Conservation (phyloP, 176 grass and related monocot species). For the Elymus sibiricus region DNA sequence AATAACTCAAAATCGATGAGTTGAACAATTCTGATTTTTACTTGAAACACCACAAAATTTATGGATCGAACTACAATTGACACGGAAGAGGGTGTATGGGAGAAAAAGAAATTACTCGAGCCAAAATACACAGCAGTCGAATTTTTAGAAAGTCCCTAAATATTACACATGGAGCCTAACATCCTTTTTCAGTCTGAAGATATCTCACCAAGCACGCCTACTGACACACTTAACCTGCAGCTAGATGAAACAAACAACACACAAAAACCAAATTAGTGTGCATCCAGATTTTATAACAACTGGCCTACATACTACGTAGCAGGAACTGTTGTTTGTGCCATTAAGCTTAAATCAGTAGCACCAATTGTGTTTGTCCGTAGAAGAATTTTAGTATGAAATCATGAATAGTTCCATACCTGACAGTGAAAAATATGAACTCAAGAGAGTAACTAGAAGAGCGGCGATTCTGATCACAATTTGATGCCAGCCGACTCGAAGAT, state of each 20-base stretch:
- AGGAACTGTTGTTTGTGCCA: background rate
- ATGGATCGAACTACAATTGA: background rate
- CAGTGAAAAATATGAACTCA: background rate
- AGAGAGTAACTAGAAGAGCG: background rate
- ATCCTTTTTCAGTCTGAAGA: background rate
- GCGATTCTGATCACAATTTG: conserved; percentile 38
- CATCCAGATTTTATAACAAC: background rate
- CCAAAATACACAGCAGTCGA: background rate
- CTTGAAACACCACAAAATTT: background rate
- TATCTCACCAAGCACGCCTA: background rate
- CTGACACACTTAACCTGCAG: conserved; percentile 15
- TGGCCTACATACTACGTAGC: background rate
- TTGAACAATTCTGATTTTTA: background rate
- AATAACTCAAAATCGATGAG: background rate
- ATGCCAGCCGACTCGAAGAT: conserved; percentile 65
- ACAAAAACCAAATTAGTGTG: background rate
- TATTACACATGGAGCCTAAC: conserved; percentile 8
- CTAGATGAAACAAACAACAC: background rate
- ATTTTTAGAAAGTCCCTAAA: conserved; percentile 13
- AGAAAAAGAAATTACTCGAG: background rate
- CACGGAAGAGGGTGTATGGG: background rate
- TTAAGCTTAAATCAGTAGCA: background rate
- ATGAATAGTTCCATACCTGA: conserved; percentile 18
- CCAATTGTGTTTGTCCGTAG: background rate
- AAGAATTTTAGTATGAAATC: background rate